These are phyloP conservation scores for Dipodascopsis tothii DNA, from an alignment of 805 yeast species.

Conservation along the genomic window DNA sequence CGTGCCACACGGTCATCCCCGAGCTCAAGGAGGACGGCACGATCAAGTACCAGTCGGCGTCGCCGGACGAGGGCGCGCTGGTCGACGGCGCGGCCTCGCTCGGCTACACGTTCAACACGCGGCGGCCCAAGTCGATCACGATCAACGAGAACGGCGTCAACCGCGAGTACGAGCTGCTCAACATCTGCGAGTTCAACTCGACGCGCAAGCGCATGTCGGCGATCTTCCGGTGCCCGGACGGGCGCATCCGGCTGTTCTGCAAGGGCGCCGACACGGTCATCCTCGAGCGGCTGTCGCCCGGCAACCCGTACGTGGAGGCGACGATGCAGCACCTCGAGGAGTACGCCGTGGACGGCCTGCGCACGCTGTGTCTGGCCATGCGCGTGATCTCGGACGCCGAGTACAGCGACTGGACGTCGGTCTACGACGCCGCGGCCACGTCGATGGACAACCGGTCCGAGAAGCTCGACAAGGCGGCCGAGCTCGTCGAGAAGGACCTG, in stretches of 20 bases:
- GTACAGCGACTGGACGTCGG: slow-evolving; percentile 58
- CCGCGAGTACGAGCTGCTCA: slow-evolving; percentile 65
- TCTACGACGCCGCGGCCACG: slow-evolving; percentile 74
- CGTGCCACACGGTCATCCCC: slow-evolving; percentile 97
- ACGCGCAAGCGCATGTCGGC: slow-evolving; percentile 98
- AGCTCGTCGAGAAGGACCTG: slow-evolving; percentile 70
- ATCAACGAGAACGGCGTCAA: slow-evolving; percentile 50
- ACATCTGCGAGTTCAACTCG: slow-evolving; percentile 93
- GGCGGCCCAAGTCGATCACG: slow-evolving; percentile 77
- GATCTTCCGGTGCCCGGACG: slow-evolving; percentile 89
- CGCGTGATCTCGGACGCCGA: slow-evolving; percentile 74
- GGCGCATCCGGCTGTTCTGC: slow-evolving; percentile 75
- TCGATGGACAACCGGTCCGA: slow-evolving; percentile 67
- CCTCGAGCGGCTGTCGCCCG: slow-evolving; percentile 64
- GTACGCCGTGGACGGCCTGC: slow-evolving; percentile 90
- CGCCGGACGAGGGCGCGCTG: slow-evolving; percentile 98
- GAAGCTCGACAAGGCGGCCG: slow-evolving; percentile 81
- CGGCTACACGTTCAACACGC: slow-evolving; percentile 75
- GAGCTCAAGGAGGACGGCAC: slow-evolving; percentile 46
- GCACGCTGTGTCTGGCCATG: slow-evolving; percentile 88
- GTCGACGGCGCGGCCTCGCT: slow-evolving; percentile 91
- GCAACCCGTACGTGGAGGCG: slow-evolving; percentile 71
- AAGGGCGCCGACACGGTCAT: slow-evolving; percentile 98
- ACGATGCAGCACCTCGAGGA: slow-evolving; percentile 87
- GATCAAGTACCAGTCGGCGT: slow-evolving; percentile 94